These are phyloP conservation scores for Selaginella tamariscina DNA, from an alignment of 75 land plant genomes.

Conservation along the genomic window DNA sequence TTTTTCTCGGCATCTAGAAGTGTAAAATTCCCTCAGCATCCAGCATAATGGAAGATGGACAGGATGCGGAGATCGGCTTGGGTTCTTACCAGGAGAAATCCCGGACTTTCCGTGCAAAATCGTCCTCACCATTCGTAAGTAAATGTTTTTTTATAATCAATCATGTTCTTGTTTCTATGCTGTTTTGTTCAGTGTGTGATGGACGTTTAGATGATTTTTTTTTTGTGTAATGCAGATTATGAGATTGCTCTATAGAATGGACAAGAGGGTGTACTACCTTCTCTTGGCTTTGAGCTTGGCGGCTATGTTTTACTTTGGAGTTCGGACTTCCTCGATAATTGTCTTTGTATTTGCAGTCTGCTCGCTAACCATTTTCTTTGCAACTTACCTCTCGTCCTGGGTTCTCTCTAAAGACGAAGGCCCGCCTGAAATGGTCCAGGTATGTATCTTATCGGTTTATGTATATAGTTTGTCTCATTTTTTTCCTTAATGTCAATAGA, in stretches of 20 bases:
- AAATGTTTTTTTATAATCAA: background rate
- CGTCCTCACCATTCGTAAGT: conserved; percentile 64
- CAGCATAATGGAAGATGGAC: conserved; percentile 43
- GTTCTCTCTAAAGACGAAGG: conserved; percentile 98
- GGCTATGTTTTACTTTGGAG: conserved; percentile 67
- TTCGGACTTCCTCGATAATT: conserved; percentile 72
- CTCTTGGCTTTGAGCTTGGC: conserved; percentile 45
- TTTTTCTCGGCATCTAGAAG: too few relatives aligned
- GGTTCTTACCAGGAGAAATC: conserved; percentile 52
- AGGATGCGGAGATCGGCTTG: conserved; percentile 56
- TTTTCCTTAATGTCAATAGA: conserved; percentile 30
- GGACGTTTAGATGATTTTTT: too few relatives aligned
- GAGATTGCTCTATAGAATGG: conserved; percentile 45
- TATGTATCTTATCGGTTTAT: background rate
- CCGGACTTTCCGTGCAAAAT: conserved; percentile 65
- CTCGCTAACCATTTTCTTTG: conserved; percentile 61
- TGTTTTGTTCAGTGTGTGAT: background rate
- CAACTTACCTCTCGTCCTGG: conserved; percentile 81
- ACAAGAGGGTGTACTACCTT: conserved; percentile 59
- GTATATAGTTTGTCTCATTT: background rate
- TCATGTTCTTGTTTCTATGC: background rate
- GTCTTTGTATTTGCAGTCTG: conserved; percentile 82
- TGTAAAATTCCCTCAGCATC: too few relatives aligned
- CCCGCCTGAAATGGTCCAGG: conserved; percentile 96
- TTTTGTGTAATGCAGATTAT: conserved; percentile 45